A percentile compares a stretch with the other conserved stretches of the same genome.
These are phyloP conservation scores for Fusarium sterilihyphosum DNA, from an alignment of 2,329 filamentous ascomycete species.

Conservation along the genomic window DNA sequence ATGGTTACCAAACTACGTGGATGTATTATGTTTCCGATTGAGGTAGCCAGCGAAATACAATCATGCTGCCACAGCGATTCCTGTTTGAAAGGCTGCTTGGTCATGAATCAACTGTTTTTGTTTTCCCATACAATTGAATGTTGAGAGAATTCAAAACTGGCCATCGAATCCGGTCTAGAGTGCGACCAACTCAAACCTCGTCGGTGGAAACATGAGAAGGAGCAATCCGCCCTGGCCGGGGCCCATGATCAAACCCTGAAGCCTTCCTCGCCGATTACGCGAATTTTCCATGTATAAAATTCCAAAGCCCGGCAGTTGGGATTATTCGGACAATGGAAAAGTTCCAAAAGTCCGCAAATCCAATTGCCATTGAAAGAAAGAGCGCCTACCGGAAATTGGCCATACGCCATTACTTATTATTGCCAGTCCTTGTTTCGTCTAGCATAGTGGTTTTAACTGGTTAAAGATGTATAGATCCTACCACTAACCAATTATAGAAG, in stretches of 20 bases:
- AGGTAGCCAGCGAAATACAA: too few species aligned
- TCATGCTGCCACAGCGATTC: background rate
- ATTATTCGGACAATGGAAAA: background rate
- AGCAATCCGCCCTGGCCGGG: too few species aligned
- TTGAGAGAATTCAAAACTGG: fast-evolving
- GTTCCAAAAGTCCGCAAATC: background rate
- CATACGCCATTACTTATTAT: background rate
- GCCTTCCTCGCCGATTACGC: too few species aligned
- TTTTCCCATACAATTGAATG: too few species aligned
- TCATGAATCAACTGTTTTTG: fast-evolving
- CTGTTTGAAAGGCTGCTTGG: fast-evolving
- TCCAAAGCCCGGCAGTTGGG: background rate
- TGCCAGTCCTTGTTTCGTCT: background rate
- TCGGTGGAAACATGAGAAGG: too few species aligned
- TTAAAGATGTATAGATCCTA: background rate
- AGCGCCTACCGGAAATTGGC: background rate
- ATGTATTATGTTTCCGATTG: too few species aligned
- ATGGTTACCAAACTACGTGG: too few species aligned
- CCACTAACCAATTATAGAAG: background rate
- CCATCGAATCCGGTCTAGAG: too few species aligned
- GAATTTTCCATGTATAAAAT: background rate
- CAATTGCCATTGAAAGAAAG: background rate
- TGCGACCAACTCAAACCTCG: too few species aligned
- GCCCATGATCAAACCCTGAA: background rate
- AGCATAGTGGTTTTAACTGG: background rate